Base-by-base conservation (phyloP, 2,329 filamentous ascomycete species). In the Calonectria honghensis region DNA sequence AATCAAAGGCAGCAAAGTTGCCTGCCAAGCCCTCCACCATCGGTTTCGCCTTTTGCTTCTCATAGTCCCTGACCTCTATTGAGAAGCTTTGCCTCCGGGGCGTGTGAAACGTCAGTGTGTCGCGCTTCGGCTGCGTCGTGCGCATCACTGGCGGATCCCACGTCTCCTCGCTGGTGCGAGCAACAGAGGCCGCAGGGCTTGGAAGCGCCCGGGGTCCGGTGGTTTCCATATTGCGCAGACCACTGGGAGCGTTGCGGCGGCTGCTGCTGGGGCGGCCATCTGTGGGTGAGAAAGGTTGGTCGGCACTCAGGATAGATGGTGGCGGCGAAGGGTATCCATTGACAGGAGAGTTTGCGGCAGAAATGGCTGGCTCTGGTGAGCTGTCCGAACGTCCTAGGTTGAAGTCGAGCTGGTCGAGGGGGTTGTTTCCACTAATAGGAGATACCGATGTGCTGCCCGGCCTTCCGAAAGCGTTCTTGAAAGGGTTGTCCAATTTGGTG, bases 121-220 rank as follows among this genome's bases (percentile, higher is more conserved):
- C 89, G 39, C 89, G 87, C 79, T 87, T 89, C 4, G 89, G 88
- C n/a, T 80, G 77, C 0, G 90, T 87, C 54, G 87, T 87, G 41
- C 86, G 87, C 50, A 91, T 87, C 6, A 89, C 82, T 1, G 89
- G 88, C 77, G 39, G 80, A 72, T 81, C 84, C 72, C 79, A 79
- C 1, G 78, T 77, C n/a, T 87, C 86, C 54, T 89, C 86, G 72
- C 86, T 85, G 2, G 83, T 83, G 16, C 83, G 84, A n/a, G 81
- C 82, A 6, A 82, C 82, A 1, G 87, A 88, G 2, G 83, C 79
- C 6, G 85, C 84, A 1, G 88, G 88, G 4, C 87, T 89, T 1
- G 88, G 87, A 0, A 88, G 81, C 10, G 85, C 81, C 11, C 79
- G 77, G 1, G 85, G 83, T 0, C 82, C 78, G 14, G 75, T 78